phyloP scores from a whole-genome alignment of 2,329 filamentous ascomycete species.

The Beauveria rudraprayagi region DNA sequence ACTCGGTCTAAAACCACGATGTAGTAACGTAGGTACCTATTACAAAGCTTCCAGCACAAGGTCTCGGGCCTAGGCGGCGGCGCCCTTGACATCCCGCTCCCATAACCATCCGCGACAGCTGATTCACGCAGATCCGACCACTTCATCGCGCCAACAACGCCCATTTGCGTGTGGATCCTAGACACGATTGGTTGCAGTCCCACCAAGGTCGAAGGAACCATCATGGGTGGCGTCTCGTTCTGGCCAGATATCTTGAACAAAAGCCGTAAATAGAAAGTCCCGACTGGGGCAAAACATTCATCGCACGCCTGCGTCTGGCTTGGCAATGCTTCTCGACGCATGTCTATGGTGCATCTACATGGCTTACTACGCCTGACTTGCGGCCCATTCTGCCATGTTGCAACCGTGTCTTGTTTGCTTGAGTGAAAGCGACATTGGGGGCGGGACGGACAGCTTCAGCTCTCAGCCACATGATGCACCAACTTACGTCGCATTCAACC shows the following conservation, averaged over 20 bases:
- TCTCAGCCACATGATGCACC: neutral
- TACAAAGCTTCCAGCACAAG: neutral
- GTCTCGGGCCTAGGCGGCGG: neutral
- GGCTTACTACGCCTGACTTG: too few species aligned
- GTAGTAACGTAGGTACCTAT: neutral
- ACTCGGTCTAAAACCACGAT: neutral
- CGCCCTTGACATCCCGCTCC: neutral
- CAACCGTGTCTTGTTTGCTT: neutral
- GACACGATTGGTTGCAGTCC: neutral
- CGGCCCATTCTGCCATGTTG: too few species aligned
- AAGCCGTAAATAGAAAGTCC: too few species aligned
- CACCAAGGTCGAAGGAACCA: too few species aligned
- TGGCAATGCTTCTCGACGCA: too few species aligned
- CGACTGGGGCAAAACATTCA: too few species aligned
- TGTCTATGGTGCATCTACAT: too few species aligned
- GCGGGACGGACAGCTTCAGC: neutral
- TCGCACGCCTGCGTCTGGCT: too few species aligned
- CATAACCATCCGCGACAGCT: neutral
- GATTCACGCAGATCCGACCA: neutral
- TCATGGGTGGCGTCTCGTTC: too few species aligned
- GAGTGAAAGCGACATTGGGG: neutral
- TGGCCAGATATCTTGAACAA: too few species aligned
- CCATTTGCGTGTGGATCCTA: neutral
- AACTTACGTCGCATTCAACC: neutral
- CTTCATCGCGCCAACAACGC: neutral